Percentiles rank a stretch among this genome's conserved stretches.
Conservation (phyloP, 345 rosid genomes). For the Eutrema heterophyllum region DNA sequence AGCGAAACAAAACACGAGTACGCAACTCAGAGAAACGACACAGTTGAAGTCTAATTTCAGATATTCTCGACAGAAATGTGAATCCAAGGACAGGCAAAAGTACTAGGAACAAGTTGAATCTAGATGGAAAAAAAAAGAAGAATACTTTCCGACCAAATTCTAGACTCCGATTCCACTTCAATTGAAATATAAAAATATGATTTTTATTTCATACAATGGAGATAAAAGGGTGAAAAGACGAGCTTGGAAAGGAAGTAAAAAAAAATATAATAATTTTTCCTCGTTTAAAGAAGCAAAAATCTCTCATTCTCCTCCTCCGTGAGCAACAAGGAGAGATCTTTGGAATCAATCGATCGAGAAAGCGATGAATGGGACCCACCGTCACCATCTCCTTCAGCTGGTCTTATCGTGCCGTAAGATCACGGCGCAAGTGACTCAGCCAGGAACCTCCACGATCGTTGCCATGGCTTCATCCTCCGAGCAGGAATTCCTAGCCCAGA, state of each 20-base stretch:
- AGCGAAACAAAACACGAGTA: no score
- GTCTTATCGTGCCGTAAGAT: constrained; percentile 78
- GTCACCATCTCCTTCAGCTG: constrained; percentile 69
- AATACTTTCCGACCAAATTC: constrained; percentile 1
- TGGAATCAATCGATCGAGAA: neutral
- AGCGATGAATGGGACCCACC: constrained; percentile 30
- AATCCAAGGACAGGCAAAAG: constrained; percentile 24
- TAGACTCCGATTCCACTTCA: neutral
- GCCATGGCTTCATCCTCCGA: constrained; percentile 92
- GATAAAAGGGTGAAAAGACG: neutral
- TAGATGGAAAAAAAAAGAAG: neutral
- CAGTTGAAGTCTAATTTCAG: constrained; percentile 35
- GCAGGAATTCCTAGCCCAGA: constrained; percentile 58
- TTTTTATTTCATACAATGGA: neutral
- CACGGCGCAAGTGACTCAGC: constrained; percentile 70
- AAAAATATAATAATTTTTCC: neutral
- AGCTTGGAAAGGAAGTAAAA: constrained; percentile 12
- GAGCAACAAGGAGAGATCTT: neutral
- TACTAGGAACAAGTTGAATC: constrained; percentile 15
- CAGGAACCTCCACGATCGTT: constrained; percentile 55
- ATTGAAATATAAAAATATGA: neutral
- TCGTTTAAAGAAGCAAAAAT: neutral
- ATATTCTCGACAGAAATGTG: constrained; percentile 14
- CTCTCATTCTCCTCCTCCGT: neutral
- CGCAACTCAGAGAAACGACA: neutral